phyloP scores from a whole-genome alignment of 1,284 basidiomycete genomes.

The Hortiboletus rubellus region DNA sequence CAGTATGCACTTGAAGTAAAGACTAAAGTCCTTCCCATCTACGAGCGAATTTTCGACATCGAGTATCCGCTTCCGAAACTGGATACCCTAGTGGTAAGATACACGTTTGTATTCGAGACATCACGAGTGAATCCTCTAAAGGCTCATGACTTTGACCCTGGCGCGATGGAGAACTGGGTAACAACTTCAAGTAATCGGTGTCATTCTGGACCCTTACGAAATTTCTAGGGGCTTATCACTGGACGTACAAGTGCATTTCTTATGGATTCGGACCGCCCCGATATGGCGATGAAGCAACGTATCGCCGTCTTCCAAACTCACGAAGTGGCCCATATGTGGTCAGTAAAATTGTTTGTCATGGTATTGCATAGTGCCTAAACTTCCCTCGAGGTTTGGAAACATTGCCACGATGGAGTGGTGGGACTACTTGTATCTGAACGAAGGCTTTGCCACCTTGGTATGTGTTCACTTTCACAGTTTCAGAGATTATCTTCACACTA shows the following conservation, averaged over 20 bases:
- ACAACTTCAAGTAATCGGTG: neutral
- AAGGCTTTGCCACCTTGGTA: constrained; percentile 87
- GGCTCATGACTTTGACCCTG: constrained; percentile 87
- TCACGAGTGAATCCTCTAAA: constrained; percentile 25
- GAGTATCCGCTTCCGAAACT: constrained; percentile 93
- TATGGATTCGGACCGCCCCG: constrained; percentile 76
- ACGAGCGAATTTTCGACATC: constrained; percentile 90
- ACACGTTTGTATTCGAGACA: neutral
- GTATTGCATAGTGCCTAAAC: neutral
- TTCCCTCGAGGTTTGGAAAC: constrained; percentile 71
- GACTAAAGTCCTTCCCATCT: constrained; percentile 83
- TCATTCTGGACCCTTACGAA: neutral
- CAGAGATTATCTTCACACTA: neutral
- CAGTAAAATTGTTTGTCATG: constrained; percentile 17
- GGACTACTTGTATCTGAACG: constrained; percentile 87
- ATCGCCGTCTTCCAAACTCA: constrained; percentile 82
- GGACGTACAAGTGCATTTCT: constrained; percentile 85
- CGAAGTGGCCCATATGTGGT: constrained; percentile 86
- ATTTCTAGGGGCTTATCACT: constrained; percentile 77
- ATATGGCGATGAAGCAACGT: constrained; percentile 76
- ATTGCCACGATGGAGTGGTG: constrained; percentile 95
- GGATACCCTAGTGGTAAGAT: constrained; percentile 76
- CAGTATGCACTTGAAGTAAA: constrained; percentile 90
- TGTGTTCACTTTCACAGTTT: constrained; percentile 24
- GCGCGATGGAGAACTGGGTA: constrained; percentile 94